Evolutionary conservation across 306 rosid genomes (phyloP), one percentile per base, ranked within the genome.

Genomic region (Cicer cuneatum): DNA sequence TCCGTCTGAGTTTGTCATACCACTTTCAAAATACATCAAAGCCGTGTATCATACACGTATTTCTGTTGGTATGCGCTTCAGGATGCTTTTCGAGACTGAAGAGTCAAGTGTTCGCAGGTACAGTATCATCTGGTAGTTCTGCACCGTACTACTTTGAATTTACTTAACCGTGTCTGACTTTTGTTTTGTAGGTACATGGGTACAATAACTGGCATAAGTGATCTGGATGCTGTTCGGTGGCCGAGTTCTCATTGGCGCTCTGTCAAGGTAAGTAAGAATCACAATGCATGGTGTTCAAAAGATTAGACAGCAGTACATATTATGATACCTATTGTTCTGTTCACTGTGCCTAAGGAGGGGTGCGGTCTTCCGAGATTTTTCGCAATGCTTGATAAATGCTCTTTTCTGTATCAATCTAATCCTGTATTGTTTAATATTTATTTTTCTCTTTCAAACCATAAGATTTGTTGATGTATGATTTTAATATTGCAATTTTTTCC

Each of bases 51-150:
- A 92, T 84, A 90, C 98, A 66, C 96, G 96, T 12, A 88, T 92
- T 47, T 92, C 98, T 83, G 98, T 92, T 75, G 98, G 98, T 61
- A 92, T 92, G 98, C 98, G 98, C 38, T 92, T 92, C 80, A 86
- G 98, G 86, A 92, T 92, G 96, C 98, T 92, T 74, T 92, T 92
- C 65, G 98, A 92, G 90, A 92, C 98, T 43, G 98, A 92, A 81
- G 98, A 92, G 73, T 92, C 98, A 4, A 90, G 96, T 66, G 98
- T 92, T 46, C 90, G 96, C 65, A 88, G 98, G 98, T 90, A 85
- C 46, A 10, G 40, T 62, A n/a, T 56, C 39, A 67, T 83, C 6
- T 61, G 35, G 69, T 62, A 13, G 65, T 14, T 33, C 47, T 61
- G 45, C 33, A 12, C 4, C 10, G 5, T 45, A 7, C 37, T 41